Evolutionary conservation across 78 protist genomes (phyloP).

Genomic region (Dictyostelium firmibasis): DNA sequence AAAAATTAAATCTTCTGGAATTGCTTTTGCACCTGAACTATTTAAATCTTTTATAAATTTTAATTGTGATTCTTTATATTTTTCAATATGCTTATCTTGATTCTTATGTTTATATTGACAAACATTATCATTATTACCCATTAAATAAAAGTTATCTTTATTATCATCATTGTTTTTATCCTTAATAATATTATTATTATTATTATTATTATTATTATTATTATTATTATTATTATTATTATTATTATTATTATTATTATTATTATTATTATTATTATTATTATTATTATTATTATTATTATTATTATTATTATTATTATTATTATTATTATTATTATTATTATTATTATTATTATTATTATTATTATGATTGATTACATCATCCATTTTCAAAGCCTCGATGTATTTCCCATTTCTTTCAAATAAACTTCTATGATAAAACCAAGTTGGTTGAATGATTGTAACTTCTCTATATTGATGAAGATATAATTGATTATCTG

Average conservation of each 20-base stretch:
- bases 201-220: neutral
- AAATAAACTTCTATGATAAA: slow-evolving; percentile 5
- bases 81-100: slow-evolving; percentile 30
- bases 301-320: neutral
- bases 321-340: neutral
- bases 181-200: neutral
- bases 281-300: neutral
- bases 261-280: neutral
- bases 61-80: slow-evolving; percentile 5
- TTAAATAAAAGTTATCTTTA: neutral
- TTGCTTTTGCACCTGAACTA: neutral
- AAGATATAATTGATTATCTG: slow-evolving; percentile 20
- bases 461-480: slow-evolving; percentile 72
- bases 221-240: neutral
- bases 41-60: neutral
- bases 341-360: neutral
- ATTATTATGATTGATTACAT: neutral
- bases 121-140: slow-evolving; percentile 21
- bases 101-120: slow-evolving; percentile 22
- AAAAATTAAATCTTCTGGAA: slow-evolving; percentile 73
- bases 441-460: slow-evolving; percentile 82
- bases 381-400: neutral
- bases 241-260: neutral
- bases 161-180: neutral
- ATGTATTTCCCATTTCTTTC: slow-evolving; percentile 7